Base-by-base conservation (phyloP, 2,329 filamentous ascomycete genomes). In the Microascus cirrosus region DNA sequence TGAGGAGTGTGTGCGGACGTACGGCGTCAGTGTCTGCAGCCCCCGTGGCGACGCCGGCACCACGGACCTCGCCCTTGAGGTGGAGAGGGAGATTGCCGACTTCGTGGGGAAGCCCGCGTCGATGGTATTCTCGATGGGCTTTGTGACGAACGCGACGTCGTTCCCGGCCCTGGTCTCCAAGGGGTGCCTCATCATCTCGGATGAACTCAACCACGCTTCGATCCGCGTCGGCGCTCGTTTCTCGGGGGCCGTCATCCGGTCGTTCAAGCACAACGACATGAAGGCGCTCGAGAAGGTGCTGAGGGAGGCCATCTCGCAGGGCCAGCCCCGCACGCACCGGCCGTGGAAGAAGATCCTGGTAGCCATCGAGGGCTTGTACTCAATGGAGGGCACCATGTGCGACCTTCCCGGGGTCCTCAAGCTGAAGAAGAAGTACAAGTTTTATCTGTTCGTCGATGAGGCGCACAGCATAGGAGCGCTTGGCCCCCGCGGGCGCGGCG, bases 261-360 rank as follows among this genome's bases (percentile, higher is more conserved):
- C 93, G 68, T 99, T 97, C 81, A 95, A 91, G 78, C 94, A 99
- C 79, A 99, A 99, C 70, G 89, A 97, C 71, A 95, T 96, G 86
- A 75, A 73, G 32, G 86, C 95, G 65, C 79, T 99, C 20, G 94
- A 99, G 74, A 82, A 82, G 60, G 85, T 88, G 65, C 83, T 99
- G 7, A 87, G 94, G 50, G 92, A 97, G 69, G 88, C 86, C 63
- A 97, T 99, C 68, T 92, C 93, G 15, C 93, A 97, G 73, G 94
- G 94, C 52, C 94, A 99, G 70, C 94, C 94, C 57, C 88, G 94
- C 63, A 99, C 93, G n/a, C 94, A 99, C 72, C 88, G 94, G 34
- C 94, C 94, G 1, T 99, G 94, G 94, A 96, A 95, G 80, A 99
- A 97, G 83, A 97, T 99, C 60, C 73, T 99, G 56, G 89, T 99